phyloP scores from a whole-genome alignment of 106 monocot genomes.

The Dactylorhiza incarnata region DNA sequence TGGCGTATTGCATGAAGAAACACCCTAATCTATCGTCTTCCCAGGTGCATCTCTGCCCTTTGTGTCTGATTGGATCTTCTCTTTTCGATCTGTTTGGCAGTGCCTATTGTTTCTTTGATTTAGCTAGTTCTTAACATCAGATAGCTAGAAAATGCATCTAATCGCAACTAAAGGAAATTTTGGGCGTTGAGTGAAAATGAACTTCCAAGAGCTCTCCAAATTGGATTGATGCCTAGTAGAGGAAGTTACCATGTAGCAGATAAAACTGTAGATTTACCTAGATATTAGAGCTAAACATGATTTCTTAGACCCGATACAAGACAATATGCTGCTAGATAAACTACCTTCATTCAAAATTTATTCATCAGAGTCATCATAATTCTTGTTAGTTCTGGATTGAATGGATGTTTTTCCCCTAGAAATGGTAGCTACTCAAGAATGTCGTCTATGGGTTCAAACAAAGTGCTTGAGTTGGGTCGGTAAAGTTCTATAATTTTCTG shows the following conservation, averaged over 20 bases:
- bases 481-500: no score
- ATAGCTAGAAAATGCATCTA: background rate
- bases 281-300: background rate
- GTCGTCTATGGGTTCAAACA: no score
- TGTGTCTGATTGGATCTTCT: background rate
- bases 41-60: constrained; percentile 32
- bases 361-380: no score
- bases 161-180: background rate
- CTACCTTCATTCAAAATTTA: no score
- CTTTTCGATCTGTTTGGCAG: background rate
- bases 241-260: background rate
- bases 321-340: background rate
- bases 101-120: background rate
- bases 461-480: no score
- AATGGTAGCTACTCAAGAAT: no score
- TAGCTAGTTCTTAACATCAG: background rate
- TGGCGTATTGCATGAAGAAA: constrained; percentile 28
- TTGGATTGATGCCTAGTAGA: background rate
- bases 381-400: background rate
- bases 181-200: background rate
- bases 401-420: background rate
- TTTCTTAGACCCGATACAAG: background rate
- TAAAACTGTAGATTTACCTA: background rate
- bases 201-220: background rate
- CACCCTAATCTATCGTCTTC: constrained; percentile 45